Evolutionary conservation across 768 basidiomycete genomes (phyloP), one percentile per base, ranked within the genome.

Genomic region (Rubroboletus satanas): DNA sequence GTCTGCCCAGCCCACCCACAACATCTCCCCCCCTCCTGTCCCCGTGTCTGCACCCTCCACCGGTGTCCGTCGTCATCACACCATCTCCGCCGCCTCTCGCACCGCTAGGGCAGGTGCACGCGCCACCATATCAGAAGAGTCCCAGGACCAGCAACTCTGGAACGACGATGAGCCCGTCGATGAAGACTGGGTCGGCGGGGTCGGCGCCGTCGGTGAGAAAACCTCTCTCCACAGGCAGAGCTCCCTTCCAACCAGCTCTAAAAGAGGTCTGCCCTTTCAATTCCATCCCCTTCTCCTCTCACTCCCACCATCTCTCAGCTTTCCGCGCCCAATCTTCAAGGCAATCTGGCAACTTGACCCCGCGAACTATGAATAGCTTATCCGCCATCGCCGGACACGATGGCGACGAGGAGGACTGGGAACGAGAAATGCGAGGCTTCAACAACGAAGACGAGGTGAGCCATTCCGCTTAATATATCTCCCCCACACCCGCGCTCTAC

Each of bases 321-420:
- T 79, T 82, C 58, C 81, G 81, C 59, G 77, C 71, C 28, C 75
- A 79, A 55, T 71, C 74, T 9, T 72, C 80, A 50, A 83, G 72
- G 54, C 73, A 83, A 64, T 65, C 82, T 11, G 86, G 87, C 28
- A 85, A 74, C 62, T 66, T 79, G 58, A 87, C 88, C 26, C 86
- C 87, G 33, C 84, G 88, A 55, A 81, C 82, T 23, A 75, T 92
- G 71, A 92, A 91, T 64, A 92, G 88, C 69, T 82, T 93, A 50
- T 82, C 87, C 35, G 88, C 88, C 51, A 93, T 93, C 71, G 84
- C 88, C 49, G 90, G 89, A 39, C 87, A 90, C 64, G 90, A 93
- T 62, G 89, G 86, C 61, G 90, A 91, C 56, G 90, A 93, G 67
- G 90, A 92, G 59, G 87, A 90, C 52, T 93, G 91, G 91, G 88